Evolutionary conservation across 108 stramenopile species (phyloP), one percentile per base, ranked within the genome.

Genomic region (Cyclotella distinguenda): DNA sequence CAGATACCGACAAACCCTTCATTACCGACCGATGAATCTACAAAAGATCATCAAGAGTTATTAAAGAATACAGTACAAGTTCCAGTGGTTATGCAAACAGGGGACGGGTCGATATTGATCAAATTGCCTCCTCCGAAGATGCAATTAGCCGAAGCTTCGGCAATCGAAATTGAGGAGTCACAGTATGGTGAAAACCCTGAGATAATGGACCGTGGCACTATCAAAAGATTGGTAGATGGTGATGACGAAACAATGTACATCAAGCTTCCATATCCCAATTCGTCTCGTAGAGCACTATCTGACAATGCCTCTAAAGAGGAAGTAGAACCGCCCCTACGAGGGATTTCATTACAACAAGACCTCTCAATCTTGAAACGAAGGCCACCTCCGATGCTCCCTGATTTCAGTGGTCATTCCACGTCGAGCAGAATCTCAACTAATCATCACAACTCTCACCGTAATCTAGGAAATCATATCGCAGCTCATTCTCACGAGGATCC

Each of bases 91-190:
- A 67, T 76, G 27, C 18, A 58, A 50, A 76, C 53, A 0, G 67
- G 30, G 16, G 67, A 76, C 36, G 74, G 74, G 12, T 54, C 74
- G 10, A 22, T 76, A 18, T 33, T 76, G 19, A 68, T 76, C n/a
- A 68, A 76, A 58, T 61, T 76, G 22, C 74, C 74, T 27, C 67
- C 67, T 22, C 74, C 74, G 34, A 68, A 58, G 23, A 60, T 74
- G 74, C 9, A 54, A 11, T 31, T 74, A 7, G 66, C 55, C 18
- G 30, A 40, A 31, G 35, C 56, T 9, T 9, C 10, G 21, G 32
- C 30, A 44, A 52, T 21, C 1, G 26, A 65, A 1, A 25, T 39
- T 12, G 3, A 11, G 2, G 21, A 19, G 25, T 11, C 13, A 21
- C 11, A 23, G 22, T 1, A 21, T 10, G 25, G 25, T 23, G 25